Conservation (phyloP, 208 protist genomes). For the Acanthamoeba culbertsoni region DNA sequence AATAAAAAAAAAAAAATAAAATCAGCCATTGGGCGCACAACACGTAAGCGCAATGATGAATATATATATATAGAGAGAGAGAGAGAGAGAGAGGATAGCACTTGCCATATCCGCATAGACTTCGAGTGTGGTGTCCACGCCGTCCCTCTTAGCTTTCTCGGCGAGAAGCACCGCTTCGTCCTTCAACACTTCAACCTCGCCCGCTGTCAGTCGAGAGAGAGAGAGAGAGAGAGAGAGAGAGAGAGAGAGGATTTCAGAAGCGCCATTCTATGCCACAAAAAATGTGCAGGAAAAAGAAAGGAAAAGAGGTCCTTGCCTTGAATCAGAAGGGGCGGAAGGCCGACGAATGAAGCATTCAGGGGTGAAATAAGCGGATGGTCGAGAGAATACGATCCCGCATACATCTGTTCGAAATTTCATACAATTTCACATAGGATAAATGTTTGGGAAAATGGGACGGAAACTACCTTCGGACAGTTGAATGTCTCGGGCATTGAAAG, state of each 20-base stretch:
- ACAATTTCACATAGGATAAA: not conserved
- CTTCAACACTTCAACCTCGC: slow-evolving; percentile 44
- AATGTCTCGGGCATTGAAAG: slow-evolving; percentile 20
- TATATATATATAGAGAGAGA: not conserved
- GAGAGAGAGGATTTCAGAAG: not conserved
- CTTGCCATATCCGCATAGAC: slow-evolving; percentile 28
- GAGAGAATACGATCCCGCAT: not conserved
- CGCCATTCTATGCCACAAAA: not conserved
- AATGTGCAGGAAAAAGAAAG: not conserved
- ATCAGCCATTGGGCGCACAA: not conserved
- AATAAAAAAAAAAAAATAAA: no score
- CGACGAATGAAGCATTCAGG: not conserved
- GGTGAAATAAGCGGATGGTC: slow-evolving; percentile 43
- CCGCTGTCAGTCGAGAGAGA: not conserved
- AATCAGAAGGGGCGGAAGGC: slow-evolving; percentile 22
- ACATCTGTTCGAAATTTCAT: not conserved
- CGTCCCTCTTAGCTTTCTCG: not conserved
- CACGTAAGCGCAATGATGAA: not conserved
- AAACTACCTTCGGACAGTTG: slow-evolving; percentile 14
- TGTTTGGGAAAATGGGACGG: not conserved
- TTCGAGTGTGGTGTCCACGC: not conserved
- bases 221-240: not conserved
- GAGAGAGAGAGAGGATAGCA: not conserved
- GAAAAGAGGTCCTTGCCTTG: not conserved
- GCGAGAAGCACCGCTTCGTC: slow-evolving; percentile 18